Evolutionary conservation across 306 rosid genomes (phyloP), one percentile per base, ranked within the genome.

Genomic region (Cicer bijugum): DNA sequence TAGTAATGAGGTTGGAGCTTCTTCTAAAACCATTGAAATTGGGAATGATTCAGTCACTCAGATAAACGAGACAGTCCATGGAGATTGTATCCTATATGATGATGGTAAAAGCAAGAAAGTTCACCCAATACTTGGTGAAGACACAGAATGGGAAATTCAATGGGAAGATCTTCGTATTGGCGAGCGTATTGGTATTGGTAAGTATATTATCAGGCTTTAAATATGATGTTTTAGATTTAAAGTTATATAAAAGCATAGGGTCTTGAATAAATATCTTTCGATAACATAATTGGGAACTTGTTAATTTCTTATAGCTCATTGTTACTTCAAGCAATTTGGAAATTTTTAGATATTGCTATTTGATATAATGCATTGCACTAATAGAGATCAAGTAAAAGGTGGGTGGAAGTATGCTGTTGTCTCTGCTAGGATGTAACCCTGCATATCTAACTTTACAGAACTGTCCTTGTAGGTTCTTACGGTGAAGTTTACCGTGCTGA

Each of bases 161-260:
- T 95, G 99, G 99, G 97, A 92, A 85, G 97, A 95, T 87, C 97
- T 95, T 79, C 84, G 82, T 58, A 83, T 95, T 79, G 99, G 97
- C 47, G 97, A 95, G 82, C 99, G 99, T n/a, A 95, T 95, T 71
- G 99, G 99, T 74, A 95, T 95, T 69, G 99, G 99, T 95, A 84
- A 91, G 97, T 69, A 17, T 61, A 11, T 78, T 79, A 66, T 74
- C 57, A 42, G 71, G 40, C 67, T 78, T 72, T 28, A 44, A 12
- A 43, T 65, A 15, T 44, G 68, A 46, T 44, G 5, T 62, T 68
- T 43, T 39, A 19, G 71, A 60, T 55, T 62, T 46, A 14, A 33
- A n/a, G 59, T 55, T 62, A 8, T 64, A 5, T 48, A 35, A 73
- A 77, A 56, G n/a, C 12, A 14, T 35, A 17, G 46, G 59, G 52